phyloP scores from a whole-genome alignment of 106 monocot genomes.

The Alisma plantagoaquatica region DNA sequence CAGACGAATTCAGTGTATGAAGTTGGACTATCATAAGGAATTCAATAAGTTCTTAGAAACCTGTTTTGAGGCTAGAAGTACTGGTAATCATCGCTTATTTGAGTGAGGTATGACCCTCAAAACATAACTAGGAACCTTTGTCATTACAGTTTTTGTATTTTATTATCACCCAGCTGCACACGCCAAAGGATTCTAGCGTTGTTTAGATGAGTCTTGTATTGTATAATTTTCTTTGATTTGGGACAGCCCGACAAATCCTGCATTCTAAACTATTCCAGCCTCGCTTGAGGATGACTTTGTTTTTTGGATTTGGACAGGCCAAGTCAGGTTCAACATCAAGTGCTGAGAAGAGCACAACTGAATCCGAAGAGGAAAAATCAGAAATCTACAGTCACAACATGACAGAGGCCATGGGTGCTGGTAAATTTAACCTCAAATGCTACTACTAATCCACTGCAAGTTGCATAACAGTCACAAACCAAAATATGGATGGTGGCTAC shows the following conservation, averaged over 20 bases:
- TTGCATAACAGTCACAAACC: background rate
- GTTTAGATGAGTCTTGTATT: background rate
- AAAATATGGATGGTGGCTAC: background rate
- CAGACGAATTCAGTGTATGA: too few species aligned
- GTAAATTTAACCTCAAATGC: conserved; percentile 23
- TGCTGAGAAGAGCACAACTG: conserved; percentile 36
- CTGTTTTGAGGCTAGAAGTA: too few species aligned
- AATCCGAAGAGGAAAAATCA: conserved; percentile 45
- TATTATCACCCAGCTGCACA: background rate
- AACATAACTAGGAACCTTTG: background rate
- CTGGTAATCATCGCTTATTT: too few species aligned
- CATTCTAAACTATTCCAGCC: too few species aligned
- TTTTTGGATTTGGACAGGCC: too few species aligned
- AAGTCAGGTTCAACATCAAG: conserved; percentile 32
- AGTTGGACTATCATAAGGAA: too few species aligned
- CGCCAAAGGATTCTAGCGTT: background rate
- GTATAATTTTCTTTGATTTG: background rate
- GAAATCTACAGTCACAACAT: conserved; percentile 75
- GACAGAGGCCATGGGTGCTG: conserved; percentile 97
- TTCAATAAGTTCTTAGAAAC: too few species aligned
- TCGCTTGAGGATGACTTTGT: too few species aligned
- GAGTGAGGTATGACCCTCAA: too few species aligned
- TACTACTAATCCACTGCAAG: too few species aligned
- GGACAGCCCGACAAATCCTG: too few species aligned
- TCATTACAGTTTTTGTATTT: background rate